phyloP scores from a whole-genome alignment of 768 basidiomycete species.

The Macrolepiota fuliginosa region DNA sequence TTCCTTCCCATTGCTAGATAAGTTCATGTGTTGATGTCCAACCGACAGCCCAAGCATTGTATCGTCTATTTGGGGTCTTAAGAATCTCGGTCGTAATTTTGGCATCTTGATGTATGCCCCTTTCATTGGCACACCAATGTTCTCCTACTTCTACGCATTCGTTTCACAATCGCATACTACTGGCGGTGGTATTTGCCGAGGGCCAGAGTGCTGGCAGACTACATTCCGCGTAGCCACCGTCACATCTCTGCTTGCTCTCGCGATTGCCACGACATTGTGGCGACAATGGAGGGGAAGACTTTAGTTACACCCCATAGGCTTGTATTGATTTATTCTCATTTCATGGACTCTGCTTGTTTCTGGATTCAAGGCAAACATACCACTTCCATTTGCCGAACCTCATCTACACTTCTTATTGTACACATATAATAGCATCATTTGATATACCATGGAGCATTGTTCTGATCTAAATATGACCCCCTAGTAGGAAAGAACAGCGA shows the following conservation, averaged over 20 bases:
- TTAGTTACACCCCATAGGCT: slow-evolving; percentile 23
- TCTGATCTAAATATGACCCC: no score
- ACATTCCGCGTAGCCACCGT: slow-evolving; percentile 58
- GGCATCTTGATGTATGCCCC: slow-evolving; percentile 74
- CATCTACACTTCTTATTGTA: no score
- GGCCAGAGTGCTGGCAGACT: slow-evolving; percentile 58
- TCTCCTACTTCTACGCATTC: slow-evolving; percentile 80
- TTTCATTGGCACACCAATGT: slow-evolving; percentile 70
- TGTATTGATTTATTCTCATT: neutral
- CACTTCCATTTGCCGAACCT: no score
- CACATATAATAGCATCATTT: no score
- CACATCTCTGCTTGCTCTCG: slow-evolving; percentile 42
- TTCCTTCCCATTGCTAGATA: neutral
- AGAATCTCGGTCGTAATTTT: slow-evolving; percentile 74
- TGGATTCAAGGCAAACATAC: neutral
- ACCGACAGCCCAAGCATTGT: slow-evolving; percentile 64
- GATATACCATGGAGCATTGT: no score
- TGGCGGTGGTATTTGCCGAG: slow-evolving; percentile 48
- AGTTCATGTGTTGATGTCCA: slow-evolving; percentile 1
- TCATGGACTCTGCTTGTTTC: neutral
- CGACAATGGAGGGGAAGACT: slow-evolving; percentile 58
- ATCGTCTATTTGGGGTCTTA: slow-evolving; percentile 67
- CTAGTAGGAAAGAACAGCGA: no score
- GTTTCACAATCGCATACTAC: slow-evolving; percentile 50
- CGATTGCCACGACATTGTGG: slow-evolving; percentile 53